Conservation (phyloP, 192 early-diverging fungal species). For the Rhizophagus sp. region DNA sequence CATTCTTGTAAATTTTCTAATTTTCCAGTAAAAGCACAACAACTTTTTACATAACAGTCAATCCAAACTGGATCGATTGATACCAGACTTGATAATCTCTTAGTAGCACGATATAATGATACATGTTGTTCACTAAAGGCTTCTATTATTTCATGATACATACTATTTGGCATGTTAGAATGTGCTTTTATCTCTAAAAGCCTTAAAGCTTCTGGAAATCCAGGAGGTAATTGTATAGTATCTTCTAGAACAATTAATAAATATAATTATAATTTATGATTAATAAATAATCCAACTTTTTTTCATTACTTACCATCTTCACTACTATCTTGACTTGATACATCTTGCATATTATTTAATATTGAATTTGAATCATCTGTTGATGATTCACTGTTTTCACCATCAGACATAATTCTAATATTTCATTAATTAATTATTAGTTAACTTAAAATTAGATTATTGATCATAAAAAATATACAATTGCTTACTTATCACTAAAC, state of each 20-base stretch:
- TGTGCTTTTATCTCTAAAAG: neutral
- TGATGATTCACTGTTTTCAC: neutral
- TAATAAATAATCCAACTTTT: neutral
- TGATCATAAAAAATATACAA: neutral
- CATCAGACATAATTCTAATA: neutral
- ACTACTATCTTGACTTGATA: too few species aligned
- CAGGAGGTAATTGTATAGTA: neutral
- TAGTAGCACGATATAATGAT: neutral
- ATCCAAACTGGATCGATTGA: neutral
- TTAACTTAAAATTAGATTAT: too few species aligned
- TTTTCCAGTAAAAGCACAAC: neutral
- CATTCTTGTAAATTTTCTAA: conserved; percentile 2
- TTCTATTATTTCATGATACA: neutral
- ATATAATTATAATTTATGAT: too few species aligned
- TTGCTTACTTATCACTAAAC: neutral
- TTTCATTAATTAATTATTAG: too few species aligned
- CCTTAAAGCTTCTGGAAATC: neutral
- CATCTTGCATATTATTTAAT: neutral
- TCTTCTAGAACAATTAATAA: neutral
- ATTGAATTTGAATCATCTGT: neutral
- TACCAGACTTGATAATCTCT: conserved; percentile 4
- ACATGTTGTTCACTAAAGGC: neutral
- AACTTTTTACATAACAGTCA: neutral
- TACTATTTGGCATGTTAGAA: neutral
- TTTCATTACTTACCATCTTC: neutral